Evolutionary conservation across 345 rosid species (phyloP).

Genomic region (Hibiscus trionum): DNA sequence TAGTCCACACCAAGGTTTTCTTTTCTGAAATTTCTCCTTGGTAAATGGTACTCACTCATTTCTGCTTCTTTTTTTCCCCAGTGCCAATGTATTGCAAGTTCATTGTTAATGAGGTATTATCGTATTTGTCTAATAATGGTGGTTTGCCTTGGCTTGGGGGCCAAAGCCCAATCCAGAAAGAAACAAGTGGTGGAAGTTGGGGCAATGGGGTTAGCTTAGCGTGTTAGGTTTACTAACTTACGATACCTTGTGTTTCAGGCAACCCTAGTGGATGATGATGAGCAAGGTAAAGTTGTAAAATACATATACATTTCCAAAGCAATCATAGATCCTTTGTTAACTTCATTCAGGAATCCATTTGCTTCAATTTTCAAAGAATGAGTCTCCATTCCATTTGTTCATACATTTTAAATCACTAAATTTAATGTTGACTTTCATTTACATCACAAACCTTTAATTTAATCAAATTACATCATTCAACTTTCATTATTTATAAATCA

Average conservation of each 20-base stretch:
- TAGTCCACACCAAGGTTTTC: slow-evolving; percentile 32
- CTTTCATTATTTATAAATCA: too few species aligned
- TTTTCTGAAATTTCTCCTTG: background rate
- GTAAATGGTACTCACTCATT: too few species aligned
- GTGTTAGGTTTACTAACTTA: background rate
- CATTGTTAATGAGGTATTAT: background rate
- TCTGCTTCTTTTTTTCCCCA: too few species aligned
- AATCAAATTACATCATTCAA: too few species aligned
- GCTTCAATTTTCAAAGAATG: background rate
- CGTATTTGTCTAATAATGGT: background rate
- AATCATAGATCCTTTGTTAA: background rate
- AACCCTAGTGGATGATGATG: background rate
- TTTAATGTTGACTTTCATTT: too few species aligned
- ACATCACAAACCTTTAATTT: too few species aligned
- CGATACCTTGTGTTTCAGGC: background rate
- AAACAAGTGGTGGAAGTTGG: background rate
- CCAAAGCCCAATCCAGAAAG: background rate
- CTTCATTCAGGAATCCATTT: background rate
- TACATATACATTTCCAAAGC: background rate
- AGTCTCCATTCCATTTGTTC: background rate
- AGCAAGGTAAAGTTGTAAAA: background rate
- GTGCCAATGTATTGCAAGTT: background rate
- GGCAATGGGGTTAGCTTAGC: background rate
- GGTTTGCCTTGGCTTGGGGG: background rate
- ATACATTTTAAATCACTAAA: too few species aligned